Conservation (phyloP, 495 filamentous ascomycete genomes). For the Aspergillus olivimuriae region DNA sequence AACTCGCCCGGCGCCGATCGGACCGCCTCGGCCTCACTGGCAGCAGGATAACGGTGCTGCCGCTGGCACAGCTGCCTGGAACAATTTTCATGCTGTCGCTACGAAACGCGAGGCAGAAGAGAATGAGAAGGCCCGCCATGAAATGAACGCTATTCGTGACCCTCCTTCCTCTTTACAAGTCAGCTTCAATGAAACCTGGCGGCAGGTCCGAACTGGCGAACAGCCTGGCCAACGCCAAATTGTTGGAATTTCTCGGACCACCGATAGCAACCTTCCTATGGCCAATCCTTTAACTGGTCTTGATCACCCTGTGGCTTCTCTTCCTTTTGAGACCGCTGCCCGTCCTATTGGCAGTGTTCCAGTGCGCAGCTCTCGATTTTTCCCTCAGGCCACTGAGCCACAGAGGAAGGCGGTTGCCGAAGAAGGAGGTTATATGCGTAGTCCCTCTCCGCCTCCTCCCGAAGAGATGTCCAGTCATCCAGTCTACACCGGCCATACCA, state of each 20-base stretch:
- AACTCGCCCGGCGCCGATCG: slow-evolving; percentile 44
- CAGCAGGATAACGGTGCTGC: slow-evolving; percentile 30
- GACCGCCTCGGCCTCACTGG: slow-evolving; percentile 38
- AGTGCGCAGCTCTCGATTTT: slow-evolving; percentile 61
- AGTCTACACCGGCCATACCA: slow-evolving; percentile 59
- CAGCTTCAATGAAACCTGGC: slow-evolving; percentile 59
- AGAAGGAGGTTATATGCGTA: slow-evolving; percentile 26
- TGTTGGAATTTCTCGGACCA: slow-evolving; percentile 24
- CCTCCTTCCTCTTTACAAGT: slow-evolving; percentile 34
- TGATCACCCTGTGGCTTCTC: slow-evolving; percentile 30
- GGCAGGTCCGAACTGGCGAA: slow-evolving; percentile 47
- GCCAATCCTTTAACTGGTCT: slow-evolving; percentile 29
- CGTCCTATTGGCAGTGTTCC: slow-evolving; percentile 33
- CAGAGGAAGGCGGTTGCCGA: slow-evolving; percentile 31
- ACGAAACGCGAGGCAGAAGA: slow-evolving; percentile 39
- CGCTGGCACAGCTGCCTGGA: slow-evolving; percentile 39
- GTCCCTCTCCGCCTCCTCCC: slow-evolving; percentile 65
- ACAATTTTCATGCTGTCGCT: slow-evolving; percentile 38
- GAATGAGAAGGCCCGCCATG: slow-evolving; percentile 28
- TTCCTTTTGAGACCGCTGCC: slow-evolving; percentile 32
- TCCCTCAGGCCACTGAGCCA: slow-evolving; percentile 48
- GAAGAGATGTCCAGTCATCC: slow-evolving; percentile 61
- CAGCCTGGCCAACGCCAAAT: slow-evolving; percentile 35
- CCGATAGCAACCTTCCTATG: slow-evolving; percentile 21
- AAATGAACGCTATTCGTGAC: slow-evolving; percentile 32